Percentiles rank a stretch among this genome's conserved stretches.
Evolutionary conservation across 2,329 filamentous ascomycete genomes (phyloP).

Genomic region (Aspergillus pseudoglaucus): DNA sequence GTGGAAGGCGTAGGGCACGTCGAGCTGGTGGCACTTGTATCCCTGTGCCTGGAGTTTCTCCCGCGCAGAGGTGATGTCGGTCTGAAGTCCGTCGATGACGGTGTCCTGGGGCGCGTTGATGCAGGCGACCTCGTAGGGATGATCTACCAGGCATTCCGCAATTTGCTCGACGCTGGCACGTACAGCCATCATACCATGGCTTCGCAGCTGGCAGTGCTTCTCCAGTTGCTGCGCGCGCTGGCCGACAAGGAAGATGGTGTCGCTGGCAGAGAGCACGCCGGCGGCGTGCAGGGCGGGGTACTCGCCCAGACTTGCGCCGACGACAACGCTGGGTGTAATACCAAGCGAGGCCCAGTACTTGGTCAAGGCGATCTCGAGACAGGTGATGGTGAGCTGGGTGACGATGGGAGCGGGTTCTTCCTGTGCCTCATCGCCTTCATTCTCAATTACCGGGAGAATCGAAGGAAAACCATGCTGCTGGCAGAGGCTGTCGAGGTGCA

Average conservation of each 20-base stretch:
- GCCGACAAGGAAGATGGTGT: conserved; percentile 60
- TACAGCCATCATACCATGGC: conserved; percentile 61
- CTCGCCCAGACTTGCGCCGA: conserved; percentile 43
- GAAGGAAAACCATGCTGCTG: conserved; percentile 19
- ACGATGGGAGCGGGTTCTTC: conserved; percentile 9
- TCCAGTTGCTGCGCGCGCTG: conserved; percentile 60
- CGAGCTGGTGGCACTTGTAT: conserved; percentile 57
- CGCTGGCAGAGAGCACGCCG: conserved; percentile 29
- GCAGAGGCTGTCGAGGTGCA: conserved; percentile 16
- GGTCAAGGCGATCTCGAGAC: conserved; percentile 36
- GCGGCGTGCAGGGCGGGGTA: conserved; percentile 30
- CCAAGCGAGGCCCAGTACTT: conserved; percentile 24
- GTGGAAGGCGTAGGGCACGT: conserved; percentile 55
- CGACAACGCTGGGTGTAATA: conserved; percentile 43
- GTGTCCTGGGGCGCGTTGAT: conserved; percentile 70
- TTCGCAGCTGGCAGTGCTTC: conserved; percentile 58
- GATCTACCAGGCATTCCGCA: conserved; percentile 33
- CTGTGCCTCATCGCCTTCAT: conserved; percentile 34
- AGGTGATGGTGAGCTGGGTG: conserved; percentile 33
- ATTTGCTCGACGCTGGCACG: conserved; percentile 30
- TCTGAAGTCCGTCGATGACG: conserved; percentile 59
- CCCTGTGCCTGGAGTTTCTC: conserved; percentile 46
- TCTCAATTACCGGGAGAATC: conserved; percentile 15
- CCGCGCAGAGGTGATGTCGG: conserved; percentile 52
- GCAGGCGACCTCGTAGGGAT: conserved; percentile 56